Evolutionary conservation across 2,329 filamentous ascomycete species (phyloP), one percentile per base, ranked within the genome.

Genomic region (Botrytis porri): DNA sequence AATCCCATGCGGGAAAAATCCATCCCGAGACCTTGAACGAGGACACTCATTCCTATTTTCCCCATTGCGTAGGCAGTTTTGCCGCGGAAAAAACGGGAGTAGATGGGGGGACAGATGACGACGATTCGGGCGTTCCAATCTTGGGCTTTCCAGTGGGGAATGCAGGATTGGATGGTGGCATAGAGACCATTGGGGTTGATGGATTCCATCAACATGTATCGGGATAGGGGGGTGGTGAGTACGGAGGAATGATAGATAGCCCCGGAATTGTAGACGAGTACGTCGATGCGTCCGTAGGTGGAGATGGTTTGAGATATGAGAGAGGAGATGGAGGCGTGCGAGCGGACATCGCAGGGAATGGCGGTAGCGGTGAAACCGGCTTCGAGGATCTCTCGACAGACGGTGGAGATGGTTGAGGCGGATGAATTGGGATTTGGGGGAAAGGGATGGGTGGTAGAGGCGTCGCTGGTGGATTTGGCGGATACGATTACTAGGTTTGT

Each of bases 191-290:
- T 90, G 0, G 88, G 86, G 78, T 94, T 94, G 75, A 94, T 88
- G 74, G 85, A 84, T 82, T 94, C 92, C 90, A 95, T 93, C 76
- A 92, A 87, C 80, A 90, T 89, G 83, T 93, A 95, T n/a, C 92
- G 87, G 81, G 91, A 92, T 76, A 92, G 84, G 0, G 92, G 90
- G 0, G 93, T 95, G 64, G 90, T 87, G 69, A 90, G 87, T 0
- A 97, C 89, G 1, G 91, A 87, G 0, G 91, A 88, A 93, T 93
- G 95, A 90, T 91, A 96, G 76, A 97, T 94, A 4, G 93, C 93
- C 59, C 93, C 93, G 0, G 91, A 90, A 81, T 96, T 97, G 84
- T 97, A 97, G 66, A 96, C 82, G 3, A 97, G 82, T 0, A 92
- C 90, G 80, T 96, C 93, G 5, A 97, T 84, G 35, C 87, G 87